Percentiles rank a stretch among this genome's conserved stretches.
These are phyloP conservation scores for Diaporthe amygdali DNA, from an alignment of 2,329 filamentous ascomycete species.

Conservation along the genomic window DNA sequence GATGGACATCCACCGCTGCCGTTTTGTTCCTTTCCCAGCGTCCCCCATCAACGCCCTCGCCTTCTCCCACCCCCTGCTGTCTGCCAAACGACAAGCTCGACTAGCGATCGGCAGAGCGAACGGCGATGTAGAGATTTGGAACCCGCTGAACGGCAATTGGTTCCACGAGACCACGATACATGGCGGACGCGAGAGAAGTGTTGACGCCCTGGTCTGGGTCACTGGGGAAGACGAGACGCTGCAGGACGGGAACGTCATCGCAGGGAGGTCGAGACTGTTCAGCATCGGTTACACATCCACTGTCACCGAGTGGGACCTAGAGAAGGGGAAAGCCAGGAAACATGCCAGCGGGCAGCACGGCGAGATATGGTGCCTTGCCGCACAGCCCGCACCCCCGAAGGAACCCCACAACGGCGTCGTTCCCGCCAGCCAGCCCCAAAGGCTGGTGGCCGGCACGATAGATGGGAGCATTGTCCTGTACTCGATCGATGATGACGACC, in stretches of 20 bases:
- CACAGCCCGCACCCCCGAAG: slow-evolving; percentile 68
- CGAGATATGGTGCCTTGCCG: slow-evolving; percentile 95
- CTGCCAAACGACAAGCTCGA: slow-evolving; percentile 58
- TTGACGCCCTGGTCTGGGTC: slow-evolving; percentile 92
- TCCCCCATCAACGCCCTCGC: slow-evolving; percentile 93
- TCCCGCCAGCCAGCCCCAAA: slow-evolving; percentile 37
- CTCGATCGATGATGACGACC: slow-evolving; percentile 82
- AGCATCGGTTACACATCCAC: slow-evolving; percentile 94
- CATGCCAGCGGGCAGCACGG: slow-evolving; percentile 92
- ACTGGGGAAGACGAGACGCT: slow-evolving; percentile 79
- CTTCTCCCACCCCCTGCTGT: slow-evolving; percentile 76
- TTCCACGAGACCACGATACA: slow-evolving; percentile 86
- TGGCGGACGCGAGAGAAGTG: slow-evolving; percentile 83
- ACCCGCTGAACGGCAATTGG: slow-evolving; percentile 82
- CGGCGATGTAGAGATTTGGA: slow-evolving; percentile 98
- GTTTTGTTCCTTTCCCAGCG: slow-evolving; percentile 91
- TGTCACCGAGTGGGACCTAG: slow-evolving; percentile 94
- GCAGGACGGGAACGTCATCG: slow-evolving; percentile 62
- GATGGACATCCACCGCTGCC: slow-evolving; percentile 97
- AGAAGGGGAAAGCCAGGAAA: slow-evolving; percentile 75
- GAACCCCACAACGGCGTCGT: slow-evolving; percentile 33
- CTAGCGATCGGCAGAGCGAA: slow-evolving; percentile 92
- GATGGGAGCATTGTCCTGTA: slow-evolving; percentile 90
- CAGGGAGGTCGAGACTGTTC: slow-evolving; percentile 84
- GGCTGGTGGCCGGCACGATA: slow-evolving; percentile 85